These are phyloP conservation scores for Scalesia atractyloides DNA, from an alignment of 129 eudicot genomes.

Conservation along the genomic window DNA sequence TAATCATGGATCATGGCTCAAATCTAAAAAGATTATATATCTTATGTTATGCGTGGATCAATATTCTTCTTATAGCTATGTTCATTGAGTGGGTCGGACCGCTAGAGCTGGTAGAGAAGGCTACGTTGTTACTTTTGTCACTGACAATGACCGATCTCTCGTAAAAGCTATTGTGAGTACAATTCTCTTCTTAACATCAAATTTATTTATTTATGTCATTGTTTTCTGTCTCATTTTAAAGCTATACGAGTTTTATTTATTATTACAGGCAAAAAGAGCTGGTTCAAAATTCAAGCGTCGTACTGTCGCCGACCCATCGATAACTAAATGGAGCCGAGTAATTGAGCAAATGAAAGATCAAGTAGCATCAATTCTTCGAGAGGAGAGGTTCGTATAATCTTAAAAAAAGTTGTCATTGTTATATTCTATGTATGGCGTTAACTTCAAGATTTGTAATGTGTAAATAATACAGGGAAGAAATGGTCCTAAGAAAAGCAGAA, in stretches of 20 bases:
- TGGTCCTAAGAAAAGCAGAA: slow-evolving; percentile 93
- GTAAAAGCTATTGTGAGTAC: slow-evolving; percentile 80
- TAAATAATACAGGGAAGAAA: slow-evolving; percentile 74
- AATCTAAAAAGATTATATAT: slow-evolving; percentile 1
- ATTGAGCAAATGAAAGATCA: slow-evolving; percentile 95
- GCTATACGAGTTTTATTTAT: slow-evolving; percentile 11
- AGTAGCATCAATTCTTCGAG: slow-evolving; percentile 71
- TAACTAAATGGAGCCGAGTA: slow-evolving; percentile 67
- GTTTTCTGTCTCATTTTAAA: neutral
- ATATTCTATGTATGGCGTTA: neutral
- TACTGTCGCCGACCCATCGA: slow-evolving; percentile 80
- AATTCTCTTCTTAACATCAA: neutral
- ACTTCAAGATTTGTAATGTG: neutral
- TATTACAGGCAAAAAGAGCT: slow-evolving; percentile 69
- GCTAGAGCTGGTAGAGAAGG: slow-evolving; percentile 98
- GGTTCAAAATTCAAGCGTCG: slow-evolving; percentile 82
- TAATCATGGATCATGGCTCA: slow-evolving; percentile 8
- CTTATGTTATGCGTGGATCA: neutral
- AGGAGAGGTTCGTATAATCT: slow-evolving; percentile 63
- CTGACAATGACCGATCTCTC: slow-evolving; percentile 90
- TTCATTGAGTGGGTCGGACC: slow-evolving; percentile 98
- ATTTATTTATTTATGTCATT: neutral
- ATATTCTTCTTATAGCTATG: slow-evolving; percentile 54
- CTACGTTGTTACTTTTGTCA: slow-evolving; percentile 91
- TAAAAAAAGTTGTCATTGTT: neutral